Base-by-base conservation (phyloP, 768 basidiomycete species). In the Suillus discolor region DNA sequence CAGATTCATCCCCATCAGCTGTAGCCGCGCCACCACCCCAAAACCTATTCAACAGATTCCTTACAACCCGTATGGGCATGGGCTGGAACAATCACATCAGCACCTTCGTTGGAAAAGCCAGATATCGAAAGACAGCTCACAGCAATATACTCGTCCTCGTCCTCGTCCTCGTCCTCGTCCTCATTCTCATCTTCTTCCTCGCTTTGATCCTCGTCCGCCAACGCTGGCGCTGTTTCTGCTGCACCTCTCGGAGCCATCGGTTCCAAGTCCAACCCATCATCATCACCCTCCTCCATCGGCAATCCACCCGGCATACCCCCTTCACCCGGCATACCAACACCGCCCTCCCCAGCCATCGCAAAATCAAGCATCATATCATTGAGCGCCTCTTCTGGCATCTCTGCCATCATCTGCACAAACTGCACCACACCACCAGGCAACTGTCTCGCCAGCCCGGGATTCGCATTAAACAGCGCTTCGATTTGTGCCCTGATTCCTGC, bases 361-460 rank as follows among this genome's bases (percentile, higher is more conserved):
- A 81, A 79, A 31, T 74, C 81, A 57, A 86, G 59, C 83, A 90
- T 81, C 71, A 91, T 61, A 63, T 87, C 87, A 59, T 89, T 83
- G 64, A 91, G 67, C n/a, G 80, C 82, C 49, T 89, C 88, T 51
- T 85, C 83, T 5, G 85, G 82, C 66, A 85, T 77, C 68, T 87
- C 83, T 25, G 74, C 85, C 47, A 85, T 78, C 72, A 82, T 76
- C 72, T 88, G 85, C 25, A 84, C 83, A 68, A 91, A 87, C 70
- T 89, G 85, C 25, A 86, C 75, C n/a, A 89, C 75, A 1, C 90
- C 90, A 0, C 86, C 90, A 0, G 86, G 89, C 65, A 91, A 86
- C 66, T 85, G 83, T 41, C 80, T 80, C 18, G 80, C 82, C 15
- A 93, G 75, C 13, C 78, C 75, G 9, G 87, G 85, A 68, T 87